Percentiles rank a stretch among this genome's conserved stretches.
phyloP scores from a whole-genome alignment of 2,329 filamentous ascomycete genomes.

The Sclerotinia sclerotiorum region DNA sequence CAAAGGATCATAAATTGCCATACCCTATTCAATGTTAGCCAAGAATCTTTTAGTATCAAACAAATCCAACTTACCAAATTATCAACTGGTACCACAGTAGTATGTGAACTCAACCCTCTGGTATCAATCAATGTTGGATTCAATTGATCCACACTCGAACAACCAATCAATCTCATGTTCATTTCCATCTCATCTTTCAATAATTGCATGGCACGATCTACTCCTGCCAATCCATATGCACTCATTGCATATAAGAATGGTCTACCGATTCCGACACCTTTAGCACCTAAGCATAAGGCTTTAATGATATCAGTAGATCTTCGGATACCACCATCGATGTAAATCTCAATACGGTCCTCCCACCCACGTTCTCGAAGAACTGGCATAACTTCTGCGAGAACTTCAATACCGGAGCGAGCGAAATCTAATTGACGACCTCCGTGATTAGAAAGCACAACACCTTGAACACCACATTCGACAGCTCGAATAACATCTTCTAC shows the following conservation, averaged over 20 bases:
- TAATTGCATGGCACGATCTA: constrained; percentile 88
- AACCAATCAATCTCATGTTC: constrained; percentile 95
- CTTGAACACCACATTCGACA: constrained; percentile 78
- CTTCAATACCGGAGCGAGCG: constrained; percentile 82
- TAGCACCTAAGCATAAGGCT: constrained; percentile 87
- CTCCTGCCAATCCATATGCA: constrained; percentile 81
- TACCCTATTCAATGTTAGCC: constrained; percentile 30
- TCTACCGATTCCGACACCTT: constrained; percentile 87
- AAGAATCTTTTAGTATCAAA: constrained; percentile 1
- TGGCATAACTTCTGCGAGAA: constrained; percentile 91
- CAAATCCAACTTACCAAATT: constrained; percentile 46
- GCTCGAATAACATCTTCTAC: constrained; percentile 92
- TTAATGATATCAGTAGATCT: constrained; percentile 94
- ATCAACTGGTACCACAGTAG: constrained; percentile 59
- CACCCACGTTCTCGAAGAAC: constrained; percentile 72
- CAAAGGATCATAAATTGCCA: constrained; percentile 48
- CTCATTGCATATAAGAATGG: constrained; percentile 97
- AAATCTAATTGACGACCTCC: constrained; percentile 93
- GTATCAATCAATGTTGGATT: constrained; percentile 79
- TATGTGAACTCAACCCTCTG: constrained; percentile 64
- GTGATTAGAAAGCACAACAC: constrained; percentile 93
- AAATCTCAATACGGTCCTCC: constrained; percentile 80
- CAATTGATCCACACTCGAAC: constrained; percentile 70
- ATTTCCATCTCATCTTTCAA: constrained; percentile 97
- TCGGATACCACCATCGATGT: constrained; percentile 85